Base-by-base conservation (phyloP, 768 basidiomycete species). In the Astraeus odoratus region DNA sequence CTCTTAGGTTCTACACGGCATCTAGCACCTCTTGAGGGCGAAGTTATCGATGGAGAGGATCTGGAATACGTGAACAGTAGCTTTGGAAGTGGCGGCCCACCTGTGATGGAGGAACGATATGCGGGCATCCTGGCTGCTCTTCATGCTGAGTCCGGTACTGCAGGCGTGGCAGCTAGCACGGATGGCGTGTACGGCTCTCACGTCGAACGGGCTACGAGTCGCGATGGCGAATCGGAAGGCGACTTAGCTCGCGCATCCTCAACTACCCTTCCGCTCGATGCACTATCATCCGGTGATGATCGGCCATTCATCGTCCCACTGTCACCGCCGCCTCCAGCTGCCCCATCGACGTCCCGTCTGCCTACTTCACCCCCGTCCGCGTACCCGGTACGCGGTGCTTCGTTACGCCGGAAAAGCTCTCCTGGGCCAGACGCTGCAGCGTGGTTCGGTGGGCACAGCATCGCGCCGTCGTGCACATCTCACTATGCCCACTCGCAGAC, bases 401-500 rank as follows among this genome's bases (percentile, higher is more conserved):
- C 40, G 2, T 29, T 49, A 18, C 44, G 50, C 5, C 47, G 63
- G 45, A 55, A 36, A 39, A 53, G 57, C 16, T 64, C 61, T 1
- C 57, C 63, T 12, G 58, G 61, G 1, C 61, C 63, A 0, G 62
- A 64, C 39, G 49, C 51, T 2, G 43, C 55, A 4, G 44, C 52
- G 7, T 64, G 58, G 61, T 13, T 54, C 15, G 15, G 61, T 34
- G 62, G 63, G 36, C 41, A 56, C 12, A 54, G 44, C n/a, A 24
- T 48, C 15, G 53, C 54, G 8, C 57, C 63, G 1, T 65, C 61
- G 9, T 59, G 31, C 20, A 47, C 29, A 12, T 65, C 63, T 8
- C 51, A 65, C 18, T 52, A 58, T 7, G 43, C 63, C 16, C 52
- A 44, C 38, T 65, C 61, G 16, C 57, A 63, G 37, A 65, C 61